phyloP scores from a whole-genome alignment of 2,329 filamentous ascomycete genomes.

The Xylaria sp. region DNA sequence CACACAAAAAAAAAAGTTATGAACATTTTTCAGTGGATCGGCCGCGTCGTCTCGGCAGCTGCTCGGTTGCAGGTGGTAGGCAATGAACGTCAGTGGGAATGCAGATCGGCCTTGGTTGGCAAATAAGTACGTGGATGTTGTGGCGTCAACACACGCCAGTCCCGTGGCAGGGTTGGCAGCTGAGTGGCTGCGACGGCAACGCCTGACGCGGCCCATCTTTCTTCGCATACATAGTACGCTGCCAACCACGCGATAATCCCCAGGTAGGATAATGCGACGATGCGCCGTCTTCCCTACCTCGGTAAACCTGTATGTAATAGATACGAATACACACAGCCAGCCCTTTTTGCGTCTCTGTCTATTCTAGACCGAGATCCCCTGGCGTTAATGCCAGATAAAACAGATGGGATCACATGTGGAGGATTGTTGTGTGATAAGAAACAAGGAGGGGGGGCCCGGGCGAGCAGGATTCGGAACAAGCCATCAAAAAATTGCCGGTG shows the following conservation, averaged over 20 bases:
- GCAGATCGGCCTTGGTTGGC: neutral
- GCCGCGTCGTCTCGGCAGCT: neutral
- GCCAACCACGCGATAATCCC: neutral
- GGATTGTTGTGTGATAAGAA: neutral
- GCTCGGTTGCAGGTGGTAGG: neutral
- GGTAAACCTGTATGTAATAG: no score
- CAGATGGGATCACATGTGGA: neutral
- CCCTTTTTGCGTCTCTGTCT: no score
- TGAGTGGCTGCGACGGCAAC: conserved; percentile 1
- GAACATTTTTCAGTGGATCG: neutral
- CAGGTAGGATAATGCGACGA: neutral
- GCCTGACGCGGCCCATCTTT: no score
- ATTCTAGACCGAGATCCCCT: neutral
- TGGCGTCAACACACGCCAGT: conserved; percentile 15
- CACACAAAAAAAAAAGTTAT: neutral
- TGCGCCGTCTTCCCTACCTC: neutral
- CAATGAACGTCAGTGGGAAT: neutral
- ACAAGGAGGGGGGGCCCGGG: no score
- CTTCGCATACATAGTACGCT: no score
- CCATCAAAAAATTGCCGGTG: no score
- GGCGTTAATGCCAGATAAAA: neutral
- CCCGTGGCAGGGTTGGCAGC: conserved; percentile 16
- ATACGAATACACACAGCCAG: no score
- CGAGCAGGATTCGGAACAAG: no score
- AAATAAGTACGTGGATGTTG: conserved; percentile 11